Base-by-base conservation (phyloP, 83 land plant genomes). In the Thuja plicata region DNA sequence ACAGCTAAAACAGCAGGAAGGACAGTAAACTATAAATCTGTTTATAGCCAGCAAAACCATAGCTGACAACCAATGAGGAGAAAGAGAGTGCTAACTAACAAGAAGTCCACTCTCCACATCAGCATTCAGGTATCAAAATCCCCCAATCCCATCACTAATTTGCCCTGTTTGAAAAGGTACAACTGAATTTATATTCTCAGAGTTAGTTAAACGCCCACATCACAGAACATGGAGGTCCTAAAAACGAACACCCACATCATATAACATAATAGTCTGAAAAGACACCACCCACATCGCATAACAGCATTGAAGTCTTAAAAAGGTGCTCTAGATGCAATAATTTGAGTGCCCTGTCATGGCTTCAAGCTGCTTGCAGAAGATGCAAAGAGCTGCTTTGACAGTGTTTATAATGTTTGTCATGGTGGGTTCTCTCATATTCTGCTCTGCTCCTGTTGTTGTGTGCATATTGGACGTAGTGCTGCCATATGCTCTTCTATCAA, bases 371-470 rank as follows among this genome's bases (percentile, higher is more conserved):
- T 83, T 83, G 57, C 86, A 48, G 86, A 46, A 50, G 57, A 43
- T 83, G 17, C 86, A 50, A 32, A 83, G 86, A 83, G 86, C 86
- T 30, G 50, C 32, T 15, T 46, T 83, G 54, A 83, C 86, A 12
- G 32, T 83, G 86, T 83, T 83, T 46, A 45, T 83, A 83, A 48
- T 48, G 37, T 45, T 83, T 46, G 54, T 83, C 34, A 83, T 83
- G 86, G 37, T 83, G 86, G 86, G 86, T 83, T 83, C 86, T 45
- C 86, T 83, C 48, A n/a, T 83, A n/a, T 46, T 83, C 17, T 83
- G 55, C 55, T 83, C 55, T 83, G 54, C 86, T 83, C 86, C 86
- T 48, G 34, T 83, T 27, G 17, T 46, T 30, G 34, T 83, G 12
- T 83, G 86, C 57, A 48, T 83, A 48, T 17, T 83, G 86, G 86